Evolutionary conservation across 2,329 filamentous ascomycete species (phyloP), one percentile per base, ranked within the genome.

Genomic region (Rhynchosporium secalis): DNA sequence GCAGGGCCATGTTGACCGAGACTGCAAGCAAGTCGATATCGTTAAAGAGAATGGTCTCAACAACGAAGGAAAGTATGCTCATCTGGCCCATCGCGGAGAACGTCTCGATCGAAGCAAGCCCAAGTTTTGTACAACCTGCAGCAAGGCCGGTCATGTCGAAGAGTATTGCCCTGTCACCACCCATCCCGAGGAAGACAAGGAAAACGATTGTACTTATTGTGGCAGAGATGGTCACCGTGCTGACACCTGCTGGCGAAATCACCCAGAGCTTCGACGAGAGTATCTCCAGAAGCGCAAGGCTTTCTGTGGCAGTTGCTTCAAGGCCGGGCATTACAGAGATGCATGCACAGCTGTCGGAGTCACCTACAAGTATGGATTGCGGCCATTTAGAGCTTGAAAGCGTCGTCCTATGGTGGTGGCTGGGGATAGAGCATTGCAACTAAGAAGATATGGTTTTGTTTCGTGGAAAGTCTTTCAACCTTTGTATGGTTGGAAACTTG

Each of bases 61-160:
- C 28, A 13, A 51, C 3, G 28, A 31, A 33, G 28, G 12, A 6
- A 52, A 41, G 26, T 51, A 47, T 20, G 43, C n/a, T 10, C 20
- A 28, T 26, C 28, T 48, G 12, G 56, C 29, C 40, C 15, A 15
- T 13, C 45, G 36, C 12, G 7, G 26, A 51, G 6, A 15, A 46
- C 8, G n/a, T 20, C 8, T 46, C 43, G 13, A 41, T 2, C 56
- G 36, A 31, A 4, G 9, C 26, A 58, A 38, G 45, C 46, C 56
- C 12, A 58, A 41, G 46, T 38, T 28, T 20, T 58, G 56, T 49
- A 43, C 13, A 6, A 29, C 26, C 8, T 58, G 56, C 38, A 33
- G 29, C 4, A 58, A 58, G 33, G 2, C 36, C 20, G 45, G 41
- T 7, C 56, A 58, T 48, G n/a, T 15, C 6, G 48, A 49, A 5